A percentile compares a stretch with the other conserved stretches of the same genome.
These are phyloP conservation scores for Penicillium sp. DNA, from an alignment of 2,329 filamentous ascomycete species.

Conservation along the genomic window DNA sequence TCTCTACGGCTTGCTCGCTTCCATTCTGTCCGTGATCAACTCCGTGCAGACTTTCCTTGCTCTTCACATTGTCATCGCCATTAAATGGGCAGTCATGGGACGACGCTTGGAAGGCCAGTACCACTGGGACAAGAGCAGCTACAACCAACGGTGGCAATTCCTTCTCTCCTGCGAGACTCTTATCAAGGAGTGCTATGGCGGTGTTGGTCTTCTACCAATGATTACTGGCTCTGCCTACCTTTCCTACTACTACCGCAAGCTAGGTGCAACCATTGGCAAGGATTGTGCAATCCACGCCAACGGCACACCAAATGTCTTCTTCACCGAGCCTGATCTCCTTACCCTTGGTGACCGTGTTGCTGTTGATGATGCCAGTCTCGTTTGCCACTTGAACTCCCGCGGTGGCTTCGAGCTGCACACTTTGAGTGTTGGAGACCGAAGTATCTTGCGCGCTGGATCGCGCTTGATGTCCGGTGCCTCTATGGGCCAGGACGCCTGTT, in stretches of 20 bases:
- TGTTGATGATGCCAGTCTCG: constrained; percentile 59
- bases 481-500: constrained; percentile 56
- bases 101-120: constrained; percentile 55
- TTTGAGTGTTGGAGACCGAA: constrained; percentile 53
- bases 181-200: constrained; percentile 53
- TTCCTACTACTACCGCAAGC: constrained; percentile 55
- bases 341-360: constrained; percentile 56
- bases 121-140: constrained; percentile 59
- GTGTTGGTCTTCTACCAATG: constrained; percentile 55
- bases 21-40: constrained; percentile 35
- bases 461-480: constrained; percentile 56
- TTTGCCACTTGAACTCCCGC: constrained; percentile 59
- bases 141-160: constrained; percentile 62
- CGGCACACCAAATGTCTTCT: constrained; percentile 54
- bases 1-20: constrained; percentile 27
- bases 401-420: constrained; percentile 60
- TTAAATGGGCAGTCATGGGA: constrained; percentile 58
- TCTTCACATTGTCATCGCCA: constrained; percentile 46
- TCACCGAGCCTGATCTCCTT: constrained; percentile 61
- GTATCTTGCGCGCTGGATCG: constrained; percentile 56
- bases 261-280: constrained; percentile 57
- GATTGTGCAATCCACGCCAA: constrained; percentile 60
- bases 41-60: constrained; percentile 49
- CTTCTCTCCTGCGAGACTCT: constrained; percentile 56
- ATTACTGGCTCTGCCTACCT: constrained; percentile 57